These are phyloP conservation scores for Neoascochyta sp. DNA, from an alignment of 2,329 filamentous ascomycete genomes.

Conservation along the genomic window DNA sequence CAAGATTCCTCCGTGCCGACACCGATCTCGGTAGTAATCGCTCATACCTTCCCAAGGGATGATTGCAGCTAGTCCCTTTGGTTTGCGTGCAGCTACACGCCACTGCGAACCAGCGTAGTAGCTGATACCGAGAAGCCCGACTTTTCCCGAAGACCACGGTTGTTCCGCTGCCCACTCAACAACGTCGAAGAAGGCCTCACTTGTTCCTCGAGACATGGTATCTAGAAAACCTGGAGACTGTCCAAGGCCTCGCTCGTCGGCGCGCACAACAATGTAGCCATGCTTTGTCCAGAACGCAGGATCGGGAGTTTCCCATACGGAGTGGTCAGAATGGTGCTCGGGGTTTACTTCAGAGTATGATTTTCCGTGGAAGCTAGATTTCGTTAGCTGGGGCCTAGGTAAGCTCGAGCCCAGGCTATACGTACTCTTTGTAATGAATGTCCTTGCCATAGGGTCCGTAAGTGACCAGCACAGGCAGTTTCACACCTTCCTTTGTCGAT, in stretches of 20 bases:
- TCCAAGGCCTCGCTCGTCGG: slow-evolving; percentile 52
- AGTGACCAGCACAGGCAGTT: slow-evolving; percentile 61
- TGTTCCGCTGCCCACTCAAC: slow-evolving; percentile 53
- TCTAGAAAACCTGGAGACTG: slow-evolving; percentile 53
- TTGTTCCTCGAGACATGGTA: slow-evolving; percentile 53
- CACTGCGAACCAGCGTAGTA: slow-evolving; percentile 55
- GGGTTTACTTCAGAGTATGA: slow-evolving; percentile 44
- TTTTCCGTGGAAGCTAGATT: slow-evolving; percentile 47
- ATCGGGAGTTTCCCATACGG: slow-evolving; percentile 46
- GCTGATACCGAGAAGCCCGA: slow-evolving; percentile 50
- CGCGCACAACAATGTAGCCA: slow-evolving; percentile 40
- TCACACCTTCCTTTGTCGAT: slow-evolving; percentile 24
- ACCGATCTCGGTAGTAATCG: slow-evolving; percentile 51
- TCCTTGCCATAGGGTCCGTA: slow-evolving; percentile 75
- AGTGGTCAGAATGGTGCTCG: slow-evolving; percentile 39
- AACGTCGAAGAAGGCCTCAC: slow-evolving; percentile 51
- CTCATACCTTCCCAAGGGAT: slow-evolving; percentile 57
- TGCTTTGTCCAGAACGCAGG: slow-evolving; percentile 40
- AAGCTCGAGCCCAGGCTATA: background rate
- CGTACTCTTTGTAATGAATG: slow-evolving; percentile 57
- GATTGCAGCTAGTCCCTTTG: slow-evolving; percentile 51
- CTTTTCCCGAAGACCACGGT: slow-evolving; percentile 50
- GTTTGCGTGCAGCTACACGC: slow-evolving; percentile 51
- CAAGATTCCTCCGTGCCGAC: slow-evolving; percentile 40
- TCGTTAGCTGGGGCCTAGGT: no score